A percentile compares a stretch with the other conserved stretches of the same genome.
These are phyloP conservation scores for Monosporascus sp. DNA, from an alignment of 2,329 filamentous ascomycete species.

Conservation along the genomic window DNA sequence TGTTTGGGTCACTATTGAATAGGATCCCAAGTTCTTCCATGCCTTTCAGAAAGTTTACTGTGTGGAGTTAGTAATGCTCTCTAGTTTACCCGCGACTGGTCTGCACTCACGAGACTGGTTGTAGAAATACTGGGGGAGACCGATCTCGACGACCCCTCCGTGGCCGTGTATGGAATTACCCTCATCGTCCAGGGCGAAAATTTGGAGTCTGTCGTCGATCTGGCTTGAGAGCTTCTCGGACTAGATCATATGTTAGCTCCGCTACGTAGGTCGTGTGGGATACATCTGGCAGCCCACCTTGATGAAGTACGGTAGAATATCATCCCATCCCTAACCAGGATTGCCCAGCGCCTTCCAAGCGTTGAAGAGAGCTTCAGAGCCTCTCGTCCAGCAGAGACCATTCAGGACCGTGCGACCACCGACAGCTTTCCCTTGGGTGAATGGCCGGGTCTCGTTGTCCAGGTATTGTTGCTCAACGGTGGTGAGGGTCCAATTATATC, in stretches of 20 bases:
- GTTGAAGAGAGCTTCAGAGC: conserved; percentile 35
- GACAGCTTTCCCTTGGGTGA: conserved; percentile 33
- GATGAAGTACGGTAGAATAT: conserved; percentile 43
- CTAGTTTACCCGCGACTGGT: background rate
- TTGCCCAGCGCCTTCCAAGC: conserved; percentile 39
- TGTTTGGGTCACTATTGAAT: conserved; percentile 30
- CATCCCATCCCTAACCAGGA: conserved; percentile 37
- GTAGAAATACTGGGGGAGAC: conserved; percentile 35
- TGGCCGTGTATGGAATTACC: conserved; percentile 26
- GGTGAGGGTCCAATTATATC: conserved; percentile 26
- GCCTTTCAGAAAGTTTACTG: conserved; percentile 34
- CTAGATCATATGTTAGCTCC: conserved; percentile 14
- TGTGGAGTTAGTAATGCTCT: conserved; percentile 4
- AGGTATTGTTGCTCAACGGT: conserved; percentile 28
- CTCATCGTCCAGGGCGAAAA: conserved; percentile 21
- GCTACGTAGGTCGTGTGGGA: background rate
- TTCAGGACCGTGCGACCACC: conserved; percentile 37
- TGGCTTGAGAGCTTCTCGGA: conserved; percentile 32
- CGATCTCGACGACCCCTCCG: conserved; percentile 32
- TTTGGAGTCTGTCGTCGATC: conserved; percentile 15
- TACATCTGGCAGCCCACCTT: conserved; percentile 30
- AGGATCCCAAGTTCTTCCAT: conserved; percentile 33
- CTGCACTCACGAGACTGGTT: conserved; percentile 31
- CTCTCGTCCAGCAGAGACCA: conserved; percentile 37
- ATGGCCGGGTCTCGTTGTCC: conserved; percentile 28